These are phyloP conservation scores for Penicillium manginii DNA, from an alignment of 495 filamentous ascomycete genomes.

Conservation along the genomic window DNA sequence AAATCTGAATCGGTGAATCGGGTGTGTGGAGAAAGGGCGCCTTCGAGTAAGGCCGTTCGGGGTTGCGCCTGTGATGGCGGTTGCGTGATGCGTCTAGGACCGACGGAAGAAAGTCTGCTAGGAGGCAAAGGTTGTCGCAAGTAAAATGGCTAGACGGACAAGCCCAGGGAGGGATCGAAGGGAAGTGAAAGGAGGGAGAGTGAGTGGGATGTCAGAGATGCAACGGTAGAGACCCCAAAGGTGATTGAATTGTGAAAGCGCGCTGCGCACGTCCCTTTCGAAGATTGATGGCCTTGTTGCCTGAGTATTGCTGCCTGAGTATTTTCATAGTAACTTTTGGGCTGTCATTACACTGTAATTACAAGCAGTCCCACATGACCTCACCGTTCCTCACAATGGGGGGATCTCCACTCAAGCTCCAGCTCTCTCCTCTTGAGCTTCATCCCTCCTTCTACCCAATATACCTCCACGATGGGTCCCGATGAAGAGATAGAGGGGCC, in stretches of 20 bases:
- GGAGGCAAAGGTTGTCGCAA: background rate
- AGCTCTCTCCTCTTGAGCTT: background rate
- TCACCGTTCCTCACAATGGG: slow-evolving; percentile 14
- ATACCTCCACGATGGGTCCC: slow-evolving; percentile 23
- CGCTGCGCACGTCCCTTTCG: slow-evolving; percentile 34
- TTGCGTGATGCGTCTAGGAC: background rate
- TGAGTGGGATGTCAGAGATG: slow-evolving; percentile 1
- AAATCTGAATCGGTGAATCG: background rate
- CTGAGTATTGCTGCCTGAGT: slow-evolving; percentile 11
- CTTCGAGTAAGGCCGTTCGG: background rate
- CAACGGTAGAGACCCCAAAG: background rate
- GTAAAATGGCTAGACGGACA: background rate
- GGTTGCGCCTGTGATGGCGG: background rate
- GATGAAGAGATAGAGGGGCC: slow-evolving; percentile 23
- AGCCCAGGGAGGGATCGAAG: background rate
- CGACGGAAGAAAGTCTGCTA: background rate
- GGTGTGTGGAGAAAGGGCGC: background rate
- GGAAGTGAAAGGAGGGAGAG: background rate
- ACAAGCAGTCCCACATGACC: slow-evolving; percentile 18
- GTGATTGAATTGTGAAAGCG: slow-evolving; percentile 27
- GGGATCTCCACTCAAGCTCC: background rate
- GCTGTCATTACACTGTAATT: background rate
- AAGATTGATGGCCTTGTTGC: slow-evolving; percentile 24
- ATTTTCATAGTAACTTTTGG: background rate
- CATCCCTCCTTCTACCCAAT: background rate